Percentiles rank a stretch among this genome's conserved stretches.
These are phyloP conservation scores for Chaetomium fimeti DNA, from an alignment of 495 filamentous ascomycete species.

Conservation along the genomic window DNA sequence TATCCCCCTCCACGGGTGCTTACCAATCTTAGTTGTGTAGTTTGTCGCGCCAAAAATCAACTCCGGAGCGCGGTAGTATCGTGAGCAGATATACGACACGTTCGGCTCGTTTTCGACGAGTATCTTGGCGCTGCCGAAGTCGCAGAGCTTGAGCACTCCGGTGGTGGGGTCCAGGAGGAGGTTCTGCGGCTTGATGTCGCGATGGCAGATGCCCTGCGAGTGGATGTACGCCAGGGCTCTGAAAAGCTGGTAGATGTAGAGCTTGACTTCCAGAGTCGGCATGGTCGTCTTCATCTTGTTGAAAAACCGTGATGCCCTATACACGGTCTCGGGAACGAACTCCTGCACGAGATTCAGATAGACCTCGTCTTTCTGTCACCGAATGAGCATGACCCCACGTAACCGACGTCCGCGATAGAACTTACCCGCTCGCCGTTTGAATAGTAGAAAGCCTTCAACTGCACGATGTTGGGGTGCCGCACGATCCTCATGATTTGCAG, in stretches of 20 bases:
- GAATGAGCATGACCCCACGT: slow-evolving; percentile 25
- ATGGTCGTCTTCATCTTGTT: slow-evolving; percentile 99
- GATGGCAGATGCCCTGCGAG: slow-evolving; percentile 97
- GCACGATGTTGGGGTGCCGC: slow-evolving; percentile 96
- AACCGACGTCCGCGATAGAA: slow-evolving; percentile 11
- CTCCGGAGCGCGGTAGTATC: slow-evolving; percentile 97
- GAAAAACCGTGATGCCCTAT: slow-evolving; percentile 97
- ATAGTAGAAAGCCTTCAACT: slow-evolving; percentile 99
- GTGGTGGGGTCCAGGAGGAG: slow-evolving; percentile 86
- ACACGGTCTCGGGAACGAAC: slow-evolving; percentile 97
- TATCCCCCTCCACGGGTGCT: slow-evolving; percentile 27
- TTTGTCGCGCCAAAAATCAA: slow-evolving; percentile 99
- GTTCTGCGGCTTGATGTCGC: slow-evolving; percentile 99
- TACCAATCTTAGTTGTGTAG: slow-evolving; percentile 99
- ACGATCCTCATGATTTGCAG: slow-evolving; percentile 99
- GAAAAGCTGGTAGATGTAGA: slow-evolving; percentile 99
- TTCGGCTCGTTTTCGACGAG: slow-evolving; percentile 98
- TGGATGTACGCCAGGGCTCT: slow-evolving; percentile 98
- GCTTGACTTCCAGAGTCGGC: slow-evolving; percentile 97
- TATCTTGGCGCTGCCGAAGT: slow-evolving; percentile 99
- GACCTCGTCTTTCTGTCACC: slow-evolving; percentile 89
- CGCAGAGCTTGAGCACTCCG: slow-evolving; percentile 94
- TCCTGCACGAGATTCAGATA: slow-evolving; percentile 98
- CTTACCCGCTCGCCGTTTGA: slow-evolving; percentile 96
- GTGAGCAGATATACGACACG: slow-evolving; percentile 98